phyloP scores from a whole-genome alignment of 2,329 filamentous ascomycete species.

The Arachnopeziza araneosa region DNA sequence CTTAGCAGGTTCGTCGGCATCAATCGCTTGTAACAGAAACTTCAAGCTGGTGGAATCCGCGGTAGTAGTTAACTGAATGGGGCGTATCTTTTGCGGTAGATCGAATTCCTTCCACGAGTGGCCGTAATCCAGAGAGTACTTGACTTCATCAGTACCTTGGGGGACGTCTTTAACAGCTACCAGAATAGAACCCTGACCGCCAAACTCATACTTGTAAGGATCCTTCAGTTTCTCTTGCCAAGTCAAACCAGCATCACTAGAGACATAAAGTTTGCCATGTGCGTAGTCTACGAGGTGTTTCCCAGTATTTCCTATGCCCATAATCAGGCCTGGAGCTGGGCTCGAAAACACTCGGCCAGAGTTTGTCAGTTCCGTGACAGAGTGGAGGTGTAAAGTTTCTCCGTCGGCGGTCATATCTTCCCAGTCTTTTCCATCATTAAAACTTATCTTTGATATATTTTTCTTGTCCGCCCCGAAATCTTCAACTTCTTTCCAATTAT shows the following conservation, averaged over 20 bases:
- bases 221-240: slow-evolving; percentile 70
- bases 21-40: slow-evolving; percentile 69
- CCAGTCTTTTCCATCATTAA: slow-evolving; percentile 90
- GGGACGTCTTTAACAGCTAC: slow-evolving; percentile 68
- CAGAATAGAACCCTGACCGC: slow-evolving; percentile 84
- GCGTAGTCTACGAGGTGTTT: slow-evolving; percentile 63
- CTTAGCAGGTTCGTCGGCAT: slow-evolving; percentile 41
- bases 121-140: slow-evolving; percentile 86
- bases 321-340: slow-evolving; percentile 84
- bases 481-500: slow-evolving; percentile 75
- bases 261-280: slow-evolving; percentile 79
- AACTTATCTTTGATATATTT: slow-evolving; percentile 77
- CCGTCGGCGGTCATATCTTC: slow-evolving; percentile 62
- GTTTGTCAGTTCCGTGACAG: slow-evolving; percentile 79
- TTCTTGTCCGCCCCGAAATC: slow-evolving; percentile 54
- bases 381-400: slow-evolving; percentile 76
- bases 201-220: slow-evolving; percentile 93
- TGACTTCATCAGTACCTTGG: slow-evolving; percentile 51
- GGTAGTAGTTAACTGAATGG: slow-evolving; percentile 75
- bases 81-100: slow-evolving; percentile 52
- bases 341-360: slow-evolving; percentile 87
- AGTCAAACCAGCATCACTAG: slow-evolving; percentile 81
- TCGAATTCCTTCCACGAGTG: slow-evolving; percentile 72
- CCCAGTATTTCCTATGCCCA: slow-evolving; percentile 91
- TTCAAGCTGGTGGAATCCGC: slow-evolving; percentile 90